A percentile compares a stretch with the other conserved stretches of the same genome.
These are phyloP conservation scores for Beauveria sp. DNA, from an alignment of 2,329 filamentous ascomycete genomes.

Conservation along the genomic window DNA sequence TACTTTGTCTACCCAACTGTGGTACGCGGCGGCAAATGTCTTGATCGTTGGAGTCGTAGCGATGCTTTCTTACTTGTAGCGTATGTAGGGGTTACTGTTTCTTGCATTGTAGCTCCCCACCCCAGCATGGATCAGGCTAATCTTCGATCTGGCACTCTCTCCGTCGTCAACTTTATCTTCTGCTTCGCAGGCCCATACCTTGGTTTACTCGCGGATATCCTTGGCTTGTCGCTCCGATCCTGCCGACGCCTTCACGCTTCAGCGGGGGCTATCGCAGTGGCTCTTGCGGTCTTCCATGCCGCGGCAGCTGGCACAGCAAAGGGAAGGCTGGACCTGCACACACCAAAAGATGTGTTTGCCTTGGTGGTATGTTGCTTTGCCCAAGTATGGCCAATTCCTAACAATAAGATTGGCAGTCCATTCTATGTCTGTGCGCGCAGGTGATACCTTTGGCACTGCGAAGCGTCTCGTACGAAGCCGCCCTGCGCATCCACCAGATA, in stretches of 20 bases:
- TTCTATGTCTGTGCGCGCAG: background rate
- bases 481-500: background rate
- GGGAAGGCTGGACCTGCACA: background rate
- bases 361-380: background rate
- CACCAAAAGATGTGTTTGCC: background rate
- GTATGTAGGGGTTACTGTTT: background rate
- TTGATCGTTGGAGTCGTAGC: background rate
- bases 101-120: background rate
- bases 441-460: background rate
- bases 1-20: constrained; percentile 3
- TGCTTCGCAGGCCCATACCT: background rate
- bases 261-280: background rate
- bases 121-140: background rate
- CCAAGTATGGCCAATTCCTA: background rate
- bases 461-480: background rate
- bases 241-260: background rate
- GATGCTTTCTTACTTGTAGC: background rate
- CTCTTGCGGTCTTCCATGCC: background rate
- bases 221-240: background rate
- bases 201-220: background rate
- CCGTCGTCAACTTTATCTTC: background rate
- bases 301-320: background rate
- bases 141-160: background rate
- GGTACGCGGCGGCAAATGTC: background rate
- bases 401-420: background rate